phyloP scores from a whole-genome alignment of 2,329 filamentous ascomycete species.

The Fusarium zealandicum region DNA sequence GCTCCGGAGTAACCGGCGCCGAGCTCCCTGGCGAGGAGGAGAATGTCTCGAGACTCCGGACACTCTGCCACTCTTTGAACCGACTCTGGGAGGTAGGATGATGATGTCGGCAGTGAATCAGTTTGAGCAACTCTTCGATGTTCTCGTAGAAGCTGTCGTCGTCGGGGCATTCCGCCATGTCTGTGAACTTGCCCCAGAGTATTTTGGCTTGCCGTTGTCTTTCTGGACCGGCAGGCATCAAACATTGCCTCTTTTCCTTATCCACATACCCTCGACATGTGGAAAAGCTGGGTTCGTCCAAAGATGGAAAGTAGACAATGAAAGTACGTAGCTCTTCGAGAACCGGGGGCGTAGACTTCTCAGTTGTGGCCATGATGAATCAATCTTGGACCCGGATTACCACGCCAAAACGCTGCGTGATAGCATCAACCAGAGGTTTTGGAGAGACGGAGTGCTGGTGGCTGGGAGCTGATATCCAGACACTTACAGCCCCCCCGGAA shows the following conservation, averaged over 20 bases:
- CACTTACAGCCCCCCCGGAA: too few species aligned
- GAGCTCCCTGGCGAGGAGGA: neutral
- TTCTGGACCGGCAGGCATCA: neutral
- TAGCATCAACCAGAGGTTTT: neutral
- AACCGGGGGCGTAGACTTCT: neutral
- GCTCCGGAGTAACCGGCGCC: slow-evolving; percentile 6
- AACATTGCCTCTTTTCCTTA: neutral
- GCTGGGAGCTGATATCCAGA: neutral
- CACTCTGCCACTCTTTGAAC: slow-evolving; percentile 9
- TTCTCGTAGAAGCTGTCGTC: neutral
- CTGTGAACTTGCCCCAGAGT: slow-evolving; percentile 2
- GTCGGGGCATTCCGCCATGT: neutral
- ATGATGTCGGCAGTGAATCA: neutral
- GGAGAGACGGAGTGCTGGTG: neutral
- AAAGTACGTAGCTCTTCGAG: neutral
- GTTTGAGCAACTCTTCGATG: neutral
- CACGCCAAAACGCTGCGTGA: neutral
- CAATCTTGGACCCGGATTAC: neutral
- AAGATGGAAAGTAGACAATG: too few species aligned
- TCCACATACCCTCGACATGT: neutral
- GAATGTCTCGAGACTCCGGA: neutral
- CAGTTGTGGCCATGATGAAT: slow-evolving; percentile 3
- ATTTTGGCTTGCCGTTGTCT: neutral
- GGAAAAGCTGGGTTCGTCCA: neutral
- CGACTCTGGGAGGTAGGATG: rapidly evolving